Evolutionary conservation across 106 monocot species (phyloP).

Genomic region (Amphibolis antarctica): DNA sequence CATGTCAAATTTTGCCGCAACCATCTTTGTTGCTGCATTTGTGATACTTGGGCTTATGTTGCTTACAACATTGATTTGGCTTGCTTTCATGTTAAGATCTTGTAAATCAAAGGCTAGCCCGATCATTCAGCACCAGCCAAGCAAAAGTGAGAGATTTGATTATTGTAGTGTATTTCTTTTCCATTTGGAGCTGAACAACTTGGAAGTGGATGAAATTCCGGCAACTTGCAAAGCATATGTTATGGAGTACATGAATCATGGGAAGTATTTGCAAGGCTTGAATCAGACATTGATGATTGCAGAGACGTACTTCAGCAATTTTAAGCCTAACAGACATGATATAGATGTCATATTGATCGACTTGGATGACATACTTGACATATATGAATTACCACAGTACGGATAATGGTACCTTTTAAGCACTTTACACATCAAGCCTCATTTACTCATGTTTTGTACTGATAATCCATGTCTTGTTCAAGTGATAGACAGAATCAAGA

Average conservation of each 20-base stretch:
- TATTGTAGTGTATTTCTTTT: background rate
- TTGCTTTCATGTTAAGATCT: constrained; percentile 31
- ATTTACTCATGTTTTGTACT: background rate
- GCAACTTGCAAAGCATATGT: constrained; percentile 12
- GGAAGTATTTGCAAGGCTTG: constrained; percentile 11
- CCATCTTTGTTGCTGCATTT: constrained; percentile 27
- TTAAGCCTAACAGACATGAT: constrained; percentile 13
- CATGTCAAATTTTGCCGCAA: constrained; percentile 37
- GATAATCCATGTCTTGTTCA: background rate
- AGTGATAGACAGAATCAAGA: constrained; percentile 8
- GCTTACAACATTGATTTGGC: constrained; percentile 22
- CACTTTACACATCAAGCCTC: background rate
- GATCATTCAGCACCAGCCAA: constrained; percentile 21
- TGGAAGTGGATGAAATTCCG: constrained; percentile 17
- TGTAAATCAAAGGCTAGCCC: constrained; percentile 21
- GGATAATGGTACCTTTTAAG: background rate
- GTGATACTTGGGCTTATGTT: constrained; percentile 22
- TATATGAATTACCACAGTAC: background rate
- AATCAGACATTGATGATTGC: constrained; percentile 23
- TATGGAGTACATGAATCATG: constrained; percentile 1
- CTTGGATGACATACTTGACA: constrained; percentile 22
- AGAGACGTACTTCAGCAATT: constrained; percentile 27
- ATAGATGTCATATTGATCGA: constrained; percentile 33
- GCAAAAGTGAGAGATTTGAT: constrained; percentile 10
- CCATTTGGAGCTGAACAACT: constrained; percentile 8